These are phyloP conservation scores for Ilyonectria destructans DNA, from an alignment of 2,329 filamentous ascomycete species.

Conservation along the genomic window DNA sequence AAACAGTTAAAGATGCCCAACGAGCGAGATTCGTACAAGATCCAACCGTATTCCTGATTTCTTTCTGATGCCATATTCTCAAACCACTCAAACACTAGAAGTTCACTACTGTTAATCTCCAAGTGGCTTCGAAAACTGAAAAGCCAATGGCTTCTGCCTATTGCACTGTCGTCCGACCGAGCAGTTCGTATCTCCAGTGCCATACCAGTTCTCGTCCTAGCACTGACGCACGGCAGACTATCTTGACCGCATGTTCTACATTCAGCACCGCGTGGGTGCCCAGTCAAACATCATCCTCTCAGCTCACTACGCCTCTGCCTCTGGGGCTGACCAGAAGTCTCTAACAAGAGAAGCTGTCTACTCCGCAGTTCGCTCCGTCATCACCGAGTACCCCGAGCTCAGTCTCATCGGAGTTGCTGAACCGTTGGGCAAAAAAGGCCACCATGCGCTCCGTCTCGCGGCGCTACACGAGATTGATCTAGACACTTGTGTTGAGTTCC, in stretches of 20 bases:
- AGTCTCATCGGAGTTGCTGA: constrained; percentile 19
- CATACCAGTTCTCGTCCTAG: neutral
- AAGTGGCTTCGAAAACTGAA: neutral
- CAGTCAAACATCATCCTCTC: constrained; percentile 42
- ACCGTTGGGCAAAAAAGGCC: neutral
- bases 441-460: constrained; percentile 22
- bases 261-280: constrained; percentile 38
- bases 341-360: constrained; percentile 23
- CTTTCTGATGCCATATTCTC: neutral
- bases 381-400: constrained; percentile 30
- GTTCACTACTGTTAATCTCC: no score
- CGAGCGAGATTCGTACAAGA: neutral
- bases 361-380: constrained; percentile 21
- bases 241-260: constrained; percentile 41
- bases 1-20: neutral
- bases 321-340: no score
- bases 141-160: neutral
- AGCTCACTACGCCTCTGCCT: constrained; percentile 31
- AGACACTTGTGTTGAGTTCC: constrained; percentile 33
- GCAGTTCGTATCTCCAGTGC: constrained; percentile 13
- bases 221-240: constrained; percentile 19
- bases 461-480: constrained; percentile 38
- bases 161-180: constrained; percentile 29
- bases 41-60: neutral
- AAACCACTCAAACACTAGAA: neutral